Conservation (phyloP, 2,329 filamentous ascomycete species). For the Hypoxylon sp. region DNA sequence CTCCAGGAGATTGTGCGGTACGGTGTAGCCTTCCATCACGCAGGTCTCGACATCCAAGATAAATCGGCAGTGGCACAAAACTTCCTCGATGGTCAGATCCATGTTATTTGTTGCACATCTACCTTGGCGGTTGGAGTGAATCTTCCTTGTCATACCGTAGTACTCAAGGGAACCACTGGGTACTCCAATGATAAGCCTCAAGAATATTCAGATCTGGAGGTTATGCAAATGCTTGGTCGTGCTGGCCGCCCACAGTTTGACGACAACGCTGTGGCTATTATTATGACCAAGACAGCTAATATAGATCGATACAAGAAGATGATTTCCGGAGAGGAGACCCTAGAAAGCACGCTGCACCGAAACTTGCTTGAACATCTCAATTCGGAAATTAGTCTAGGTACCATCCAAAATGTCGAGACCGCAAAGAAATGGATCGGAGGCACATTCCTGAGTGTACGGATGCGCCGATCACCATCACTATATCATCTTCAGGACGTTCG, state of each 20-base stretch:
- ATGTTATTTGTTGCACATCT: constrained; percentile 88
- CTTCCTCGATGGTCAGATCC: constrained; percentile 79
- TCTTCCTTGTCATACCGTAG: constrained; percentile 84
- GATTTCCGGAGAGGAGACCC: constrained; percentile 77
- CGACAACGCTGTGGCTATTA: constrained; percentile 80
- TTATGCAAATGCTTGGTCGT: constrained; percentile 92
- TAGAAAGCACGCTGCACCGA: constrained; percentile 84
- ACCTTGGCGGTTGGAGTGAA: constrained; percentile 89
- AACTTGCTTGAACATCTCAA: constrained; percentile 89
- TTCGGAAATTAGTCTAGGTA: constrained; percentile 84
- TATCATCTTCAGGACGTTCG: constrained; percentile 75
- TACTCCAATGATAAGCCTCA: constrained; percentile 73
- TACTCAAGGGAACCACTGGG: constrained; percentile 83
- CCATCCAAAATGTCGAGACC: constrained; percentile 73
- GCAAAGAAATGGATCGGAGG: constrained; percentile 82
- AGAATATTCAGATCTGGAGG: constrained; percentile 85
- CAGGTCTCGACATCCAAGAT: constrained; percentile 77
- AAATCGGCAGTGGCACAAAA: constrained; percentile 75
- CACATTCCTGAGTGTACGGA: constrained; percentile 83
- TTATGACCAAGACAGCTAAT: constrained; percentile 80
- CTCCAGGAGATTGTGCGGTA: constrained; percentile 65
- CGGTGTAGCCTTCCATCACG: constrained; percentile 88
- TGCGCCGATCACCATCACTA: constrained; percentile 77
- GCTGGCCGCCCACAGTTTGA: constrained; percentile 89
- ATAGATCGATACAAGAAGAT: constrained; percentile 78